Evolutionary conservation across 2,329 filamentous ascomycete species (phyloP).

Genomic region (Fusarium keratoplasticum): DNA sequence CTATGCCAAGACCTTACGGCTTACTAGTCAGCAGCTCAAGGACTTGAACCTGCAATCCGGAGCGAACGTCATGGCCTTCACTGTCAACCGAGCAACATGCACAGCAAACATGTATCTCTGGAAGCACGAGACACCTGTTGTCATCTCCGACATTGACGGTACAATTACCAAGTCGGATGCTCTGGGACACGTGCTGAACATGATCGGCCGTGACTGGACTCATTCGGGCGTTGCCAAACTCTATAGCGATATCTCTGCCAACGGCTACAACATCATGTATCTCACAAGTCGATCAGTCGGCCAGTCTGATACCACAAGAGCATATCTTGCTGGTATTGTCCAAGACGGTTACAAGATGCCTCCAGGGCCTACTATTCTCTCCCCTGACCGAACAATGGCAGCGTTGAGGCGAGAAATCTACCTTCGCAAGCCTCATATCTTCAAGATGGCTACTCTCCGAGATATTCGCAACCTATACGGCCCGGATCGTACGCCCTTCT

Average conservation of each 20-base stretch:
- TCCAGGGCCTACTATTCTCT: conserved; percentile 92
- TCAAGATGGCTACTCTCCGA: conserved; percentile 98
- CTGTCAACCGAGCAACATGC: conserved; percentile 93
- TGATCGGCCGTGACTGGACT: conserved; percentile 98
- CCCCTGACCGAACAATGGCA: conserved; percentile 93
- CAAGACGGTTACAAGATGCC: conserved; percentile 91
- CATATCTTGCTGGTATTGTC: conserved; percentile 88
- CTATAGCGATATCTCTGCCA: conserved; percentile 93
- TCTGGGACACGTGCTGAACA: conserved; percentile 92
- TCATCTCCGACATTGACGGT: conserved; percentile 98
- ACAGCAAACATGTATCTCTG: conserved; percentile 94
- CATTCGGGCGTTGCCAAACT: conserved; percentile 96
- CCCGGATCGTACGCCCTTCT: conserved; percentile 83
- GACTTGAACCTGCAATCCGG: conserved; percentile 83
- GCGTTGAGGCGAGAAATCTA: conserved; percentile 93
- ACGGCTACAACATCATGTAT: conserved; percentile 99
- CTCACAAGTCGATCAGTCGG: conserved; percentile 94
- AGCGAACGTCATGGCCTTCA: conserved; percentile 95
- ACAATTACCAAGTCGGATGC: conserved; percentile 99
- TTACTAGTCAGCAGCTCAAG: conserved; percentile 96
- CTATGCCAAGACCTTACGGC: conserved; percentile 94
- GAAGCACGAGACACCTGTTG: conserved; percentile 90
- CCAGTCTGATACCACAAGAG: conserved; percentile 88
- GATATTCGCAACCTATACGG: conserved; percentile 93
- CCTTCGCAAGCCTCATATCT: conserved; percentile 94